A percentile compares a stretch with the other conserved stretches of the same genome.
These are phyloP conservation scores for Lotus japonicus DNA, from an alignment of 306 rosid genomes.

Conservation along the genomic window DNA sequence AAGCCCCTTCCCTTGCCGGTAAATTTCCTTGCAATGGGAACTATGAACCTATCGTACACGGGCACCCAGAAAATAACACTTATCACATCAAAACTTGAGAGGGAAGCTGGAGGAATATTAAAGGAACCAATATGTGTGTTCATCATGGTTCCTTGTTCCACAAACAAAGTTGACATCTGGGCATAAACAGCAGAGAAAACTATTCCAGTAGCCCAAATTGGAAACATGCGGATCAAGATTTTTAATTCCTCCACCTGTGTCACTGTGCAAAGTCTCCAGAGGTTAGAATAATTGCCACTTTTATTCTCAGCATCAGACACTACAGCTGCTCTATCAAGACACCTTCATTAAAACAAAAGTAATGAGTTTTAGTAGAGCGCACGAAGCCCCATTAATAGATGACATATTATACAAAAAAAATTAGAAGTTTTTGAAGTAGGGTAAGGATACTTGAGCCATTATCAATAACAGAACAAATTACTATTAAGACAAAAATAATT, in stretches of 20 bases:
- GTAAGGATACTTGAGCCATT: background rate
- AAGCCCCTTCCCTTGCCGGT: conserved; percentile 87
- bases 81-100: conserved; percentile 64
- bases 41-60: conserved; percentile 61
- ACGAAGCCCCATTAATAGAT: background rate
- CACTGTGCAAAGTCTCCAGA: conserved; percentile 87
- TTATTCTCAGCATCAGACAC: conserved; percentile 49
- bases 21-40: conserved; percentile 72
- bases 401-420: background rate
- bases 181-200: conserved; percentile 88
- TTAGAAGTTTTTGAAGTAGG: background rate
- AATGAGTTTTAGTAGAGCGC: background rate
- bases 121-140: conserved; percentile 72
- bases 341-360: conserved; percentile 45
- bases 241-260: conserved; percentile 96
- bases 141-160: conserved; percentile 90
- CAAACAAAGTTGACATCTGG: conserved; percentile 93
- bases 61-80: conserved; percentile 97
- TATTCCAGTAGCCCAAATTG: conserved; percentile 89
- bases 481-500: background rate
- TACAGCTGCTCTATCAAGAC: conserved; percentile 86
- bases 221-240: conserved; percentile 92
- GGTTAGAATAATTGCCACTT: conserved; percentile 54
- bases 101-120: conserved; percentile 89
- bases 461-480: background rate